A percentile compares a stretch with the other conserved stretches of the same genome.
These are phyloP conservation scores for Yamadazyma endophytica DNA, from an alignment of 805 yeast species.

Conservation along the genomic window DNA sequence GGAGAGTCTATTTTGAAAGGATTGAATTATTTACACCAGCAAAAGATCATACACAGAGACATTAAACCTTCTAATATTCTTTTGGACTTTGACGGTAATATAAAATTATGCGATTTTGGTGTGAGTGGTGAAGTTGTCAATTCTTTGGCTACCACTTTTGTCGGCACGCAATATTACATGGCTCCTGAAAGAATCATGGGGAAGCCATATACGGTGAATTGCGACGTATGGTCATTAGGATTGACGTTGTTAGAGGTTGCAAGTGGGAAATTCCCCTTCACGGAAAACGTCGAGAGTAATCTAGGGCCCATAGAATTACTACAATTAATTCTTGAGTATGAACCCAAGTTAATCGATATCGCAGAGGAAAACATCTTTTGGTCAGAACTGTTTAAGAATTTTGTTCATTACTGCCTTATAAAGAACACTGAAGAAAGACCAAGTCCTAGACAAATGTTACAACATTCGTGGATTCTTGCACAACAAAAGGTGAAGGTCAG, in stretches of 20 bases:
- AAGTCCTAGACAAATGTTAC: constrained; percentile 87
- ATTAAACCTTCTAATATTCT: constrained; percentile 94
- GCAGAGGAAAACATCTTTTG: constrained; percentile 72
- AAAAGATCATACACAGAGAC: constrained; percentile 88
- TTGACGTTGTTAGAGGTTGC: constrained; percentile 82
- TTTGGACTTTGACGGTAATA: constrained; percentile 70
- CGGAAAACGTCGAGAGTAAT: constrained; percentile 20
- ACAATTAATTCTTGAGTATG: constrained; percentile 73
- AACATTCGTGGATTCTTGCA: constrained; percentile 88
- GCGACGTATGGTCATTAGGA: constrained; percentile 97
- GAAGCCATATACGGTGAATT: constrained; percentile 89
- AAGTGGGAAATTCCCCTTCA: constrained; percentile 81
- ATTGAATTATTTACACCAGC: constrained; percentile 79
- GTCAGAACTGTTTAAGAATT: constrained; percentile 80
- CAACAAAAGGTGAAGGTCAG: constrained; percentile 69
- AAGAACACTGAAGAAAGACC: constrained; percentile 81
- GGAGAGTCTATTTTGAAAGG: constrained; percentile 86
- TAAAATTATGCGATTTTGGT: constrained; percentile 94
- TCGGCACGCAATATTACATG: constrained; percentile 97
- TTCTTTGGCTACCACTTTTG: constrained; percentile 91
- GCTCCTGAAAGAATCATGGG: constrained; percentile 98
- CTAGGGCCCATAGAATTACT: constrained; percentile 78
- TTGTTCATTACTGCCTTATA: constrained; percentile 73
- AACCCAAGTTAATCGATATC: constrained; percentile 76
- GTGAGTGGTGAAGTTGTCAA: constrained; percentile 96